phyloP scores from a whole-genome alignment of 192 early-diverging fungal genomes.

The Coemansia sp. region DNA sequence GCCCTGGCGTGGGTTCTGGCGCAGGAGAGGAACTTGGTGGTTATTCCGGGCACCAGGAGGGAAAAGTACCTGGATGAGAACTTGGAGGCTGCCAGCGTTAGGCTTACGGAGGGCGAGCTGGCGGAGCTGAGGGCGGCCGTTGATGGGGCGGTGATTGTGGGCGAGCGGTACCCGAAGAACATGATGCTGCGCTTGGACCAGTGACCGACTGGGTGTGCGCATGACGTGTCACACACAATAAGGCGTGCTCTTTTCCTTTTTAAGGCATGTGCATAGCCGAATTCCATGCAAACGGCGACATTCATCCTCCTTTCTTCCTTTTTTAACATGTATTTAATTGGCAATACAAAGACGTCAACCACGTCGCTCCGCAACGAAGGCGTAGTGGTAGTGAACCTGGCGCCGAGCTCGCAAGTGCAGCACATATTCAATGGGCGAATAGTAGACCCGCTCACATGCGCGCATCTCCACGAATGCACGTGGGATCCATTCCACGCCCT shows the following conservation, averaged over 20 bases:
- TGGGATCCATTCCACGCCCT: conserved; percentile 33
- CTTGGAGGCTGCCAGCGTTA: conserved; percentile 21
- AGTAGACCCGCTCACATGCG: conserved; percentile 7
- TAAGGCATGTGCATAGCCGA: background rate
- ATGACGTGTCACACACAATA: background rate
- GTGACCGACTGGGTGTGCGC: background rate
- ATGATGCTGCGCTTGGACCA: background rate
- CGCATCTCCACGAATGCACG: conserved; percentile 27
- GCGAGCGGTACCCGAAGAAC: background rate
- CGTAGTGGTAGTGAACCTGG: conserved; percentile 20
- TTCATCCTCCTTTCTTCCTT: background rate
- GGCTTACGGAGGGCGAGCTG: conserved; percentile 25
- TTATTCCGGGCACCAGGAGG: conserved; percentile 58
- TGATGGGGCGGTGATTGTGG: background rate
- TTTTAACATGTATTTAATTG: conserved; percentile 6
- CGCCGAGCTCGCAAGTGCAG: conserved; percentile 17
- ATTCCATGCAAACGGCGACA: no score
- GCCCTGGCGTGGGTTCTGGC: conserved; percentile 64
- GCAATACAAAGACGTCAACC: conserved; percentile 1
- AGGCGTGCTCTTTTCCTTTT: background rate
- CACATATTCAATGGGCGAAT: conserved; percentile 36
- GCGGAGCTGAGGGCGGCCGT: background rate
- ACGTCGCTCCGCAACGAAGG: conserved; percentile 25
- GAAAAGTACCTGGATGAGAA: conserved; percentile 52
- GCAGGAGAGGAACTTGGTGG: conserved; percentile 54